Base-by-base conservation (phyloP, 176 grass and related monocot species). In the Echinochloa phyllopogon region DNA sequence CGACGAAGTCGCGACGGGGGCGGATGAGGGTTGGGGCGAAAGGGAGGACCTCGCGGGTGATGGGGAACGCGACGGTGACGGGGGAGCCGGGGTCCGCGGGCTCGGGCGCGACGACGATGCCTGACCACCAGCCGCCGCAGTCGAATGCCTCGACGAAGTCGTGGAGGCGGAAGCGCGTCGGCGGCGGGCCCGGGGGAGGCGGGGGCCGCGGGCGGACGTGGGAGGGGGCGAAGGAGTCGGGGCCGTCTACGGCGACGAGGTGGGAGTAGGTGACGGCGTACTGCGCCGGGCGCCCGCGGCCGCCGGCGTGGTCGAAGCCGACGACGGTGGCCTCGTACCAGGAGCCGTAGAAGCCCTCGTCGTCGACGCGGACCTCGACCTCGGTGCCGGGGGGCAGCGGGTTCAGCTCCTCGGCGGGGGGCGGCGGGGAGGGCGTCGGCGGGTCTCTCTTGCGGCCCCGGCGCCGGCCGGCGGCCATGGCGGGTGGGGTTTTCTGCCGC, bases 311-410 rank as follows among this genome's bases (percentile, higher is more conserved):
- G 60, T 15, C 2, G 82, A 67, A 89, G 11, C 39, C 40, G 15
- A 55, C 57, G 48, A 94, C 64, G 48, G 14, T 65, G 79, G 88
- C 88, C 86, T 89, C 86, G 83, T 84, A 94, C 89, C 89, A 94
- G 18, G 79, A 78, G 62, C 89, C 92, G 68, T 85, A 80, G 79
- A 84, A 91, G 24, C 92, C 88, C 3, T 91, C 88, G 8, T 86
- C 88, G 25, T 94, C 75, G 79, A 87, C 29, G 24, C 88, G 86
- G 47, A 88, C 92, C 88, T 91, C 92, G 39, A 94, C 83, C 52
- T 78, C 33, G 8, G 66, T 55, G 21, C 82, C 79, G 8, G 62
- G 74, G 3, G 1, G 3, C 52, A 90, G 72, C 10, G 65, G 57
- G 3, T 0, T 0, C 52, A 21, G 16, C 23, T 39, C 27, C 42